These are phyloP conservation scores for Elaeis guineensis DNA, from an alignment of 176 grass and related monocot genomes.

Conservation along the genomic window DNA sequence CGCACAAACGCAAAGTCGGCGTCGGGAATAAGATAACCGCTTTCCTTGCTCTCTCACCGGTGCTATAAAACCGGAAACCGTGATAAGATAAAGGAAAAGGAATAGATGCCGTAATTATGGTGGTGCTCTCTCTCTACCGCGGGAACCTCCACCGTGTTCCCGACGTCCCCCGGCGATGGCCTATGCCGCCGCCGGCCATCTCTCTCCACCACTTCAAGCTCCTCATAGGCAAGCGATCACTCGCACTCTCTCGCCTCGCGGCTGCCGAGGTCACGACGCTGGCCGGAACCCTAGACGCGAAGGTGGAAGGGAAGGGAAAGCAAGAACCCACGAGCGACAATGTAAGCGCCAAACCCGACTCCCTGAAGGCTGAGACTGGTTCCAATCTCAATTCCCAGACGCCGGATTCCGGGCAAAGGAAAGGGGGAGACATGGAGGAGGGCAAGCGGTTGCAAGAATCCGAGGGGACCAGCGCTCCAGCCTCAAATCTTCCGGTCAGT, in stretches of 20 bases:
- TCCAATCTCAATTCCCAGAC: no score
- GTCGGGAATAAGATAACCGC: no score
- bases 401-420: not conserved
- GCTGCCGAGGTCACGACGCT: not conserved
- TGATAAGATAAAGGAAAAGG: no score
- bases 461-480: no score
- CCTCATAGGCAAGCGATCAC: not conserved
- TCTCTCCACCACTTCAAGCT: not conserved
- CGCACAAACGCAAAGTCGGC: no score
- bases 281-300: not conserved
- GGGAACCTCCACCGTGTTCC: conserved; percentile 58
- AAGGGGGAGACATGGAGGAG: not conserved
- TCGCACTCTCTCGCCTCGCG: conserved; percentile 35
- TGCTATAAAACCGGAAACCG: not conserved
- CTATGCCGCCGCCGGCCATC: conserved; percentile 9
- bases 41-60: no score
- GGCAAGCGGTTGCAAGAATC: not conserved
- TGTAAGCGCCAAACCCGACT: not conserved
- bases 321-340: not conserved
- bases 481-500: no score
- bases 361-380: not conserved
- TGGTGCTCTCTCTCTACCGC: conserved; percentile 60
- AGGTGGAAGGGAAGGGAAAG: not conserved
- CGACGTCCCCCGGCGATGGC: conserved; percentile 3
- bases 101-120: conserved; percentile 24